Evolutionary conservation across 139 green algal genomes (phyloP).

Genomic region (Mesostigma viride): DNA sequence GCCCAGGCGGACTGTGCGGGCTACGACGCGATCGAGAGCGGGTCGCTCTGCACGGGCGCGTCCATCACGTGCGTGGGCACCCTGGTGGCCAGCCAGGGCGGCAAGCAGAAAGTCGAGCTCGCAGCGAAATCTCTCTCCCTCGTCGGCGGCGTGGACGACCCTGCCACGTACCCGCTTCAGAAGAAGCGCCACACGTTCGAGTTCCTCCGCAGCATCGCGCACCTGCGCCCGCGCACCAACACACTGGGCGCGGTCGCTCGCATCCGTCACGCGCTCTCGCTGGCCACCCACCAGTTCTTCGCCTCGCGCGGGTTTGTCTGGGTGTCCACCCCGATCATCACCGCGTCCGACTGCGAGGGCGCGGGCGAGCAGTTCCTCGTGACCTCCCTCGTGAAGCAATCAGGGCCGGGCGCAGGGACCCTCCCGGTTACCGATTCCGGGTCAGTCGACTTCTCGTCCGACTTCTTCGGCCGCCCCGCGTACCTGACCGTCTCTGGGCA

Average conservation of each 20-base stretch:
- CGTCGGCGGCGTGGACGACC: slow-evolving; percentile 25
- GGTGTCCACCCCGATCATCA: slow-evolving; percentile 94
- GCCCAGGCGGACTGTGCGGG: slow-evolving; percentile 1
- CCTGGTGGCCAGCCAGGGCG: slow-evolving; percentile 69
- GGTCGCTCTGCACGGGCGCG: slow-evolving; percentile 65
- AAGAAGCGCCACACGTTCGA: slow-evolving; percentile 90
- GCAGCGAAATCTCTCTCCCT: slow-evolving; percentile 11
- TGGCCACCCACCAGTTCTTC: slow-evolving; percentile 92
- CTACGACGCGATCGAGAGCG: slow-evolving; percentile 10
- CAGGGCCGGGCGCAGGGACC: neutral
- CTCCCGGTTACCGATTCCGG: too few relatives aligned
- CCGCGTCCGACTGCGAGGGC: slow-evolving; percentile 88
- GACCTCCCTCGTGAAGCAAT: slow-evolving; percentile 20
- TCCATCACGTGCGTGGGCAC: slow-evolving; percentile 72
- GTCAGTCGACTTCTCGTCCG: too few relatives aligned
- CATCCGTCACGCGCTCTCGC: slow-evolving; percentile 83
- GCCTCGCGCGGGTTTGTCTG: slow-evolving; percentile 81
- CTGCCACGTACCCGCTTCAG: slow-evolving; percentile 76
- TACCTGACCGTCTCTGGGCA: slow-evolving; percentile 93
- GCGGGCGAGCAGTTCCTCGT: slow-evolving; percentile 97
- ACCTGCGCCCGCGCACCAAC: slow-evolving; percentile 91
- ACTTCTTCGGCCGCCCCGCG: slow-evolving; percentile 85
- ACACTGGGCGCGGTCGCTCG: slow-evolving; percentile 78
- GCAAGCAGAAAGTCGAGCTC: slow-evolving; percentile 51
- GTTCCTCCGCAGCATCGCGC: slow-evolving; percentile 79